phyloP scores from a whole-genome alignment of 2,329 filamentous ascomycete species.

The Cytospora piceicola region DNA sequence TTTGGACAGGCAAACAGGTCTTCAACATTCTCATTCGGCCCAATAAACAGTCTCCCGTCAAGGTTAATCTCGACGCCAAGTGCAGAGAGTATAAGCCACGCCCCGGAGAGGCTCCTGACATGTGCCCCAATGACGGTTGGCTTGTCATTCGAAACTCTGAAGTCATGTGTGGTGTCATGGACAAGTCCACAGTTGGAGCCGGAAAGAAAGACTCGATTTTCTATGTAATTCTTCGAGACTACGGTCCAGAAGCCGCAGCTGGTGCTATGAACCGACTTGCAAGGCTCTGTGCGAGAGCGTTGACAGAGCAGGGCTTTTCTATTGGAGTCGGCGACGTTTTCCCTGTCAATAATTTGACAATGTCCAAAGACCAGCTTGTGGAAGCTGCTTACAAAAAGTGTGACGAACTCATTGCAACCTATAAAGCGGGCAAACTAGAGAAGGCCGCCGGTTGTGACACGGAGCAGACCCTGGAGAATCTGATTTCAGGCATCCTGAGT shows the following conservation, averaged over 20 bases:
- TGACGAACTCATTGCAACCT: conserved; percentile 80
- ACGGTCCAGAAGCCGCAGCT: conserved; percentile 85
- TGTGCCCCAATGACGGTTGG: conserved; percentile 88
- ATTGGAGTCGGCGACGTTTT: conserved; percentile 96
- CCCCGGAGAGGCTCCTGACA: conserved; percentile 62
- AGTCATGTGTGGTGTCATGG: conserved; percentile 96
- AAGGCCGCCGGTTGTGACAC: conserved; percentile 89
- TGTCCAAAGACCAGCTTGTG: conserved; percentile 77
- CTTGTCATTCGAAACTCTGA: conserved; percentile 94
- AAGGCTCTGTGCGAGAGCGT: conserved; percentile 83
- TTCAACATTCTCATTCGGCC: conserved; percentile 92
- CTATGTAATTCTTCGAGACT: conserved; percentile 95
- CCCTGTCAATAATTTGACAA: conserved; percentile 71
- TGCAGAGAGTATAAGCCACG: conserved; percentile 78
- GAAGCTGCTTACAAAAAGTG: conserved; percentile 77
- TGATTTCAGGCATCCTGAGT: conserved; percentile 87
- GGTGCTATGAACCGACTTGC: conserved; percentile 92
- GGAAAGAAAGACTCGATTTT: conserved; percentile 99
- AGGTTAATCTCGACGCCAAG: conserved; percentile 91
- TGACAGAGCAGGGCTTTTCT: conserved; percentile 92
- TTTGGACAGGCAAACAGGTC: conserved; percentile 98
- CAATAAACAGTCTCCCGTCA: conserved; percentile 79
- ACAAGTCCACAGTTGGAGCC: conserved; percentile 95
- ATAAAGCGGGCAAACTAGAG: conserved; percentile 77
- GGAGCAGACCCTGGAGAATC: conserved; percentile 88